Evolutionary conservation across 192 early-diverging fungal genomes (phyloP), one percentile per base, ranked within the genome.

Genomic region (Coemansia sp.): DNA sequence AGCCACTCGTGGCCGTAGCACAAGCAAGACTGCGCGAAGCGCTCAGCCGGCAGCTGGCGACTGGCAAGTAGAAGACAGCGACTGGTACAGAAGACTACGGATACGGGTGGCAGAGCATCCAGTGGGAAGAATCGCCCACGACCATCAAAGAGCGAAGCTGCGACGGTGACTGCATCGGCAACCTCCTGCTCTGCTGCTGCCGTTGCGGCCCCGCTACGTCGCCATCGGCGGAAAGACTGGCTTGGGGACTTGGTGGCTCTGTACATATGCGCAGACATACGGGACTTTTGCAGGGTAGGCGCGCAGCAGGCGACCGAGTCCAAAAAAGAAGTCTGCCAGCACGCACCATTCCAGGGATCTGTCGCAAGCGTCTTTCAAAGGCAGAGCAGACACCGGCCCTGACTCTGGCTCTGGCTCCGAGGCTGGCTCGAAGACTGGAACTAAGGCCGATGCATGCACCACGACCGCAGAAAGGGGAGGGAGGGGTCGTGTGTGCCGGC

Each of bases 1-100:
- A 39, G 57, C 57, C 57, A 58, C 57, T 28, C 39, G 57, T 28
- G 36, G 24, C n/a, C 20, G 39, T 53, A 29, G 51, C 27, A 53
- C 51, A 53, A 53, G 51, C 5, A 53, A 51, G 49, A 51, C 49
- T 51, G 49, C 49, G 49, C 49, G 22, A 51, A 16, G 49, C 25
- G 20, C 49, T 11, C 49, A 51, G 49, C 32, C 32, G 39, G 39
- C 39, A 42, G 39, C 1, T 3, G 13, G 13, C 39, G 11, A 10
- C 5, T 42, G 39, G 39, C 39, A 42, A 16, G 11, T 16, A 16
- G 39, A 3, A 42, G 39, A 16, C 39, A 42, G 39, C 13, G 39
- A 9, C 14, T n/a, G n/a, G n/a, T n/a, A n/a, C n/a, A n/a, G n/a
- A n/a, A n/a, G n/a, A n/a, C n/a, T n/a, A n/a, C n/a, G n/a, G n/a